Evolutionary conservation across 768 basidiomycete species (phyloP).

Genomic region (Phylloporus sp.): DNA sequence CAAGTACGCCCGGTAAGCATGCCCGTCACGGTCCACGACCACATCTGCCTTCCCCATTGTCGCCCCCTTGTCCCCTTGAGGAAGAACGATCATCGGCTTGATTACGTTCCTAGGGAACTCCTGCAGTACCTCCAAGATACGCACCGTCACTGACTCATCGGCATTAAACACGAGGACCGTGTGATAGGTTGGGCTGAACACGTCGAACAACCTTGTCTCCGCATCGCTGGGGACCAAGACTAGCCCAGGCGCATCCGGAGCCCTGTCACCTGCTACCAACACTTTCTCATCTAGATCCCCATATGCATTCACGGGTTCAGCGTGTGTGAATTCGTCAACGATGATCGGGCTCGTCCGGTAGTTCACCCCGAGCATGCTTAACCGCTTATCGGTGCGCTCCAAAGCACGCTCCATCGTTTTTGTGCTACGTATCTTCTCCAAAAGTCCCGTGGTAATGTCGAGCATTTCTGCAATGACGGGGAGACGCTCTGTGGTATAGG

Average conservation of each 20-base stretch:
- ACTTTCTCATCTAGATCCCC: slow-evolving; percentile 1
- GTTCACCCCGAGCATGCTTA: slow-evolving; percentile 49
- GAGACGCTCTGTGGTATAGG: slow-evolving; percentile 42
- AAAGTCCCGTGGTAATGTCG: slow-evolving; percentile 32
- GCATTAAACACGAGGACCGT: slow-evolving; percentile 29
- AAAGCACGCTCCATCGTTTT: background rate
- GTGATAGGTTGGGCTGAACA: slow-evolving; percentile 3
- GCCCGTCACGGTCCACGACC: slow-evolving; percentile 36
- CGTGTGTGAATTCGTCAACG: slow-evolving; percentile 30
- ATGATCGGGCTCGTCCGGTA: slow-evolving; percentile 50
- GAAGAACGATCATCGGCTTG: slow-evolving; percentile 15
- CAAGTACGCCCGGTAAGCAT: slow-evolving; percentile 40
- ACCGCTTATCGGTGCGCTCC: slow-evolving; percentile 2
- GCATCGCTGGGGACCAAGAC: background rate
- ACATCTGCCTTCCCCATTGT: slow-evolving; percentile 22
- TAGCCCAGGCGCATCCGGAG: slow-evolving; percentile 12
- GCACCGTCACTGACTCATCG: background rate
- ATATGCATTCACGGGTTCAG: slow-evolving; percentile 6
- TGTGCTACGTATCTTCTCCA: background rate
- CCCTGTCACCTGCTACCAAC: slow-evolving; percentile 11
- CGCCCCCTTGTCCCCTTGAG: slow-evolving; percentile 2
- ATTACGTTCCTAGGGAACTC: slow-evolving; percentile 6
- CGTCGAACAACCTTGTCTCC: slow-evolving; percentile 5
- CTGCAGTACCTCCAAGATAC: slow-evolving; percentile 7
- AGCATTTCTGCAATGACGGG: slow-evolving; percentile 47